These are phyloP conservation scores for Termitomyces sp. DNA, from an alignment of 768 basidiomycete genomes.

Conservation along the genomic window DNA sequence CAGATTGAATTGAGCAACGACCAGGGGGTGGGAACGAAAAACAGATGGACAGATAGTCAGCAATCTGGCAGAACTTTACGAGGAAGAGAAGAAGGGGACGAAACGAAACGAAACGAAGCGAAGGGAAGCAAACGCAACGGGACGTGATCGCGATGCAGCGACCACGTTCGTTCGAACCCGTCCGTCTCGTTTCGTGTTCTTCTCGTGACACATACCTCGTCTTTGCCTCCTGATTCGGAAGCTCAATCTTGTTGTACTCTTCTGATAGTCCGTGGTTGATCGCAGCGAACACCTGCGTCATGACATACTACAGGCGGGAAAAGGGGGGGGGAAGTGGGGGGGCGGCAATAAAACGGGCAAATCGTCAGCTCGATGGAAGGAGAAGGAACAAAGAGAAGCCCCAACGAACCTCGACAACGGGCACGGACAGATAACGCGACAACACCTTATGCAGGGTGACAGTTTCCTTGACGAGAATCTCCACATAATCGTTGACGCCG, in stretches of 20 bases:
- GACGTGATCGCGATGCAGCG: background rate
- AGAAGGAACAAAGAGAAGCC: slow-evolving; percentile 1
- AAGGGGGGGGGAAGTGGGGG: background rate
- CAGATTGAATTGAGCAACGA: background rate
- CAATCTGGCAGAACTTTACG: slow-evolving; percentile 5
- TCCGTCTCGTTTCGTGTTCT: background rate
- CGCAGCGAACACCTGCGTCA: slow-evolving; percentile 92
- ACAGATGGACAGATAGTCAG: slow-evolving; percentile 4
- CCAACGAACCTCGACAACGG: slow-evolving; percentile 76
- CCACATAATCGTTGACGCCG: slow-evolving; percentile 88
- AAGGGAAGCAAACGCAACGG: background rate
- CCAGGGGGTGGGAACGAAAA: background rate
- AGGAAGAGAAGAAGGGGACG: background rate
- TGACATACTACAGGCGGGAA: slow-evolving; percentile 81
- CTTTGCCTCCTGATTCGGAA: slow-evolving; percentile 84
- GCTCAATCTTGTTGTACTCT: slow-evolving; percentile 79
- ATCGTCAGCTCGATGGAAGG: slow-evolving; percentile 9
- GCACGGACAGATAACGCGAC: slow-evolving; percentile 78
- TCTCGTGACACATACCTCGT: slow-evolving; percentile 55
- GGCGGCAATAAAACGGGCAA: slow-evolving; percentile 8
- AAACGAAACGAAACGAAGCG: background rate
- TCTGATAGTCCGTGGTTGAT: slow-evolving; percentile 90
- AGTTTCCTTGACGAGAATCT: slow-evolving; percentile 91
- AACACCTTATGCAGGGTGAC: slow-evolving; percentile 94
- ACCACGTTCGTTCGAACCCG: background rate